phyloP scores from a whole-genome alignment of 192 early-diverging fungal species.

The Chytriomyces sp. region DNA sequence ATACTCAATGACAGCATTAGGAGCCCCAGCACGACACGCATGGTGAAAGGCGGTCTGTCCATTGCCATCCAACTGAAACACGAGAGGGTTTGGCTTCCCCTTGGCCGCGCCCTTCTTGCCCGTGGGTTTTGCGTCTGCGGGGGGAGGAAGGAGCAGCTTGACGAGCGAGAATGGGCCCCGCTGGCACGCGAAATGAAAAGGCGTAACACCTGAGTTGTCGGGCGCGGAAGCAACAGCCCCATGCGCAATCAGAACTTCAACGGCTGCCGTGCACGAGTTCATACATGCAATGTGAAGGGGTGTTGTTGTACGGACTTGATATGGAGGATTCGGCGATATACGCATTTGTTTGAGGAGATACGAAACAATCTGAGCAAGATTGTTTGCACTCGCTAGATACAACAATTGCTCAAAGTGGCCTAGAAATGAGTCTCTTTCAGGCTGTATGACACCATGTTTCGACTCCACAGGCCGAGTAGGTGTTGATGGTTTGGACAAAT shows the following conservation, averaged over 20 bases:
- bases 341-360: background rate
- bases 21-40: conserved; percentile 39
- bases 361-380: background rate
- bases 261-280: conserved; percentile 26
- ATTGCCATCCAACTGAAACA: conserved; percentile 28
- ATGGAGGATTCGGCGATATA: background rate
- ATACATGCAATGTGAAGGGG: conserved; percentile 41
- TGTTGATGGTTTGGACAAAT: no score
- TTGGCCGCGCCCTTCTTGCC: background rate
- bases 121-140: background rate
- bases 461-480: no score
- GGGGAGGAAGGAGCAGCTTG: background rate
- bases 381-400: background rate
- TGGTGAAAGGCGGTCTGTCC: conserved; percentile 40
- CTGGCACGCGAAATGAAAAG: conserved; percentile 38
- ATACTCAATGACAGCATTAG: conserved; percentile 23
- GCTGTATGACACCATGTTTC: no score
- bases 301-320: background rate
- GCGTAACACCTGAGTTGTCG: conserved; percentile 22
- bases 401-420: no score
- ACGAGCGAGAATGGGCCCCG: conserved; percentile 27
- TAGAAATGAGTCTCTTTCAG: no score
- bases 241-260: conserved; percentile 12
- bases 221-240: background rate
- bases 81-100: background rate